Conservation (phyloP, 768 basidiomycete species). For the Suillus luteus region DNA sequence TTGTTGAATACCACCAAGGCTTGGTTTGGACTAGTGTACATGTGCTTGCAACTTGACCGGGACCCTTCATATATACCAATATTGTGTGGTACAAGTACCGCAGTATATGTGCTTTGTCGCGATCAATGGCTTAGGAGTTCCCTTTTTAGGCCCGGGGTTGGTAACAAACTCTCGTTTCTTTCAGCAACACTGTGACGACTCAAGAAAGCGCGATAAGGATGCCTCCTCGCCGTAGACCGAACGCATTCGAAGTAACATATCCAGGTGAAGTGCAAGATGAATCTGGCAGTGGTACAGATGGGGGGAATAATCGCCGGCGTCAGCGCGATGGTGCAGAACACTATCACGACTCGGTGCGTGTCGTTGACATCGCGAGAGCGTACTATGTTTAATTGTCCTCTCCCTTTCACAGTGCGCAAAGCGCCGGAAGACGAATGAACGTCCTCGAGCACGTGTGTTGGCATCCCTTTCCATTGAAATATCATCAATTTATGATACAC, state of each 20-base stretch:
- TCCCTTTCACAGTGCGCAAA: constrained; percentile 22
- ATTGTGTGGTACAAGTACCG: neutral
- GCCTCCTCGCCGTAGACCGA: constrained; percentile 46
- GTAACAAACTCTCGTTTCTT: neutral
- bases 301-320: constrained; percentile 28
- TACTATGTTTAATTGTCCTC: neutral
- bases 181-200: neutral
- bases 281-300: constrained; percentile 27
- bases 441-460: constrained; percentile 20
- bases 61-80: too few species aligned
- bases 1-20: neutral
- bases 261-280: constrained; percentile 33
- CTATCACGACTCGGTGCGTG: constrained; percentile 22
- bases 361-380: neutral
- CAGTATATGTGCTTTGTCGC: neutral
- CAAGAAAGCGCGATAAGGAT: constrained; percentile 22
- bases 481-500: neutral
- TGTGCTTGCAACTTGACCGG: neutral
- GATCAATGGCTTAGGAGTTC: neutral
- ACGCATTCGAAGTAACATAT: constrained; percentile 58
- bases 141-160: neutral
- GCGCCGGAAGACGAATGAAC: constrained; percentile 30
- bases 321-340: constrained; percentile 17
- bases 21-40: neutral
- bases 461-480: neutral